Base-by-base conservation (phyloP, 2,329 filamentous ascomycete genomes). In the Fusarium buharicum region DNA sequence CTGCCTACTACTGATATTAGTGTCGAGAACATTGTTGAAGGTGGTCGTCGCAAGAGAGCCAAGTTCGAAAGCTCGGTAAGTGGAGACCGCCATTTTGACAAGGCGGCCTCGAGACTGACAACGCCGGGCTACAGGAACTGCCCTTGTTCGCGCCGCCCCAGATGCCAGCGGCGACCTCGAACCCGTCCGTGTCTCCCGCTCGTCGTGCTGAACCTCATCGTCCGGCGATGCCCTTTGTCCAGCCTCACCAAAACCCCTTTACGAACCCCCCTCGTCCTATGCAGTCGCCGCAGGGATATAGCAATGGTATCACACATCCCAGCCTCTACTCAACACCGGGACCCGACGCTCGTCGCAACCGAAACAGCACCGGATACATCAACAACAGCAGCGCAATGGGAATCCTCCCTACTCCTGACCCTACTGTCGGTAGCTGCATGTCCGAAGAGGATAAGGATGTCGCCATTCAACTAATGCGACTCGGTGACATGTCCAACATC, bases 21-120 rank as follows among this genome's bases (percentile, higher is more conserved):
- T 75, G 87, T 97, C 68, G 93, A 97, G 70, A 99, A 99, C 75
- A 98, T 99, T 76, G 91, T 99, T 60, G 94, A 98, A 78, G 95
- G 96, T 73, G 93, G 94, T 67, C 90, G 95, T 77, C 89, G 95
- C 74, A 97, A 98, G 82, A 88, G 93, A 73, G 92, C 94, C 71
- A 97, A 97, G 78, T 90, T 90, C 79, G 94, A 98, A 77, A 98
- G 94, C 81, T 97, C 94, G 78, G 94, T 98, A 90, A 88, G 94
- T 67, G 54, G 61, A 68, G 51, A 67, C 64, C 50, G 62, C 59
- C 59, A 58, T 66, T 66, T 66, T 60, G 54, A 50, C 44, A 55
- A 68, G 59, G 38, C 48, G 57, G 55, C 50, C 53, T 55, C 51
- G 58, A 56, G 49, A 57, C 66, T 69, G 66, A 76, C 79, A 73